A percentile compares a stretch with the other conserved stretches of the same genome.
Evolutionary conservation across 2,329 filamentous ascomycete genomes (phyloP).

Genomic region (Didymella segeticola): DNA sequence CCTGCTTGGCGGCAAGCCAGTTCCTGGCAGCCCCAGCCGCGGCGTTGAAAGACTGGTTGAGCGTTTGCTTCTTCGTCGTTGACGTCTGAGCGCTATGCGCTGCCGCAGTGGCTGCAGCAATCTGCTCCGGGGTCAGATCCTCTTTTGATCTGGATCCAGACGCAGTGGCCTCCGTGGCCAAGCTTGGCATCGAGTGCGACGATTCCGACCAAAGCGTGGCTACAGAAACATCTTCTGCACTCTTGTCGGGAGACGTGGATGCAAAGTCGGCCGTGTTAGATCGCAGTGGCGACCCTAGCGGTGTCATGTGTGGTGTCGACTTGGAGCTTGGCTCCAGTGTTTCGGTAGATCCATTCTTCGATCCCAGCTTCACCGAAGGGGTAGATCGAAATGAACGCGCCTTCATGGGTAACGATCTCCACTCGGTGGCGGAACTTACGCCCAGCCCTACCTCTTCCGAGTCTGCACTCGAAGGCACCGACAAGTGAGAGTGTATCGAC

Average conservation of each 20-base stretch:
- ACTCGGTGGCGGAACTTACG: conserved; percentile 35
- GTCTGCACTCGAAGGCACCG: conserved; percentile 29
- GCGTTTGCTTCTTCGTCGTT: conserved; percentile 29
- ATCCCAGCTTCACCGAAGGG: conserved; percentile 71
- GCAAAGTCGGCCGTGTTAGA: conserved; percentile 34
- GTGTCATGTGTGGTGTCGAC: conserved; percentile 63
- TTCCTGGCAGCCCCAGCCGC: conserved; percentile 66
- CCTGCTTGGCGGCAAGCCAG: conserved; percentile 61
- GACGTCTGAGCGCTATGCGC: conserved; percentile 25
- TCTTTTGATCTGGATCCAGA: conserved; percentile 24
- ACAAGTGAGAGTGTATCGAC: conserved; percentile 29
- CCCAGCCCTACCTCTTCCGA: conserved; percentile 27
- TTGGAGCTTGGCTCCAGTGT: conserved; percentile 65
- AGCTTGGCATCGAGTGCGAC: conserved; percentile 18
- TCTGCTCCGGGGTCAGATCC: conserved; percentile 30
- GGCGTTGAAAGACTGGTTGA: conserved; percentile 50
- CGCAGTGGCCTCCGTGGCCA: conserved; percentile 16
- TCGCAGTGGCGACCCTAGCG: conserved; percentile 55
- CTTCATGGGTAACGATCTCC: conserved; percentile 32
- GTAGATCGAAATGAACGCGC: conserved; percentile 66
- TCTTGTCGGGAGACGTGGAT: conserved; percentile 20
- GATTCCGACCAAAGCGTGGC: conserved; percentile 35
- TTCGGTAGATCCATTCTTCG: conserved; percentile 67
- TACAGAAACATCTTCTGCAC: conserved; percentile 25
- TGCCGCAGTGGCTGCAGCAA: conserved; percentile 29